Percentiles rank a stretch among this genome's conserved stretches.
phyloP scores from a whole-genome alignment of 1,284 basidiomycete species.

The Pholiota adiposa region DNA sequence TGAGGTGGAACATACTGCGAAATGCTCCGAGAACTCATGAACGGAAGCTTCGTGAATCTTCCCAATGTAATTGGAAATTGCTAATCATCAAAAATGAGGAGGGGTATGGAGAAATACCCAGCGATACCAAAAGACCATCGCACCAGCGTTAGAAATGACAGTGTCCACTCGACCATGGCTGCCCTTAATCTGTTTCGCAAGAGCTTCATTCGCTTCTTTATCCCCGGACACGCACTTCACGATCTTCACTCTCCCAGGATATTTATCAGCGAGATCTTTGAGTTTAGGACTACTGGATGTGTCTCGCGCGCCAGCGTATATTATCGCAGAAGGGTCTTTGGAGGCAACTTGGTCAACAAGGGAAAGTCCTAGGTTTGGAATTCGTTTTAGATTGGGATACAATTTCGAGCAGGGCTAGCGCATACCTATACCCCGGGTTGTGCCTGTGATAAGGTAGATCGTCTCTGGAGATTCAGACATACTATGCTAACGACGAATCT shows the following conservation, averaged over 20 bases:
- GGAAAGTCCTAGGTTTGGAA: background rate
- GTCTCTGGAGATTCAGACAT: background rate
- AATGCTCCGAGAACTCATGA: background rate
- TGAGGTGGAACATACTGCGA: background rate
- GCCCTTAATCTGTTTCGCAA: background rate
- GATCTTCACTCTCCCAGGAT: background rate
- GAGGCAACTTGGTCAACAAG: background rate
- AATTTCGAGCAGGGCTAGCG: no score
- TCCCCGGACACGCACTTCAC: background rate
- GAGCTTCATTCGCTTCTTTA: background rate
- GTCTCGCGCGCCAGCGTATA: background rate
- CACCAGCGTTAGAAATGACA: background rate
- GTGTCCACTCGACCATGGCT: background rate
- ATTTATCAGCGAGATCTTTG: background rate
- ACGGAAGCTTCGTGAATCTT: background rate
- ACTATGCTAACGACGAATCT: no score
- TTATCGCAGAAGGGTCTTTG: background rate
- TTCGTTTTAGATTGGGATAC: background rate
- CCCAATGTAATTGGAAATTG: background rate
- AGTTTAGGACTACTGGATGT: background rate
- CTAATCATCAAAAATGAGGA: background rate
- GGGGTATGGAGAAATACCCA: background rate
- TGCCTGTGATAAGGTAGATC: background rate
- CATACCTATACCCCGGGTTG: background rate
- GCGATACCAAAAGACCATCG: background rate